phyloP scores from a whole-genome alignment of 345 rosid species.

The Salix suchowensis region DNA sequence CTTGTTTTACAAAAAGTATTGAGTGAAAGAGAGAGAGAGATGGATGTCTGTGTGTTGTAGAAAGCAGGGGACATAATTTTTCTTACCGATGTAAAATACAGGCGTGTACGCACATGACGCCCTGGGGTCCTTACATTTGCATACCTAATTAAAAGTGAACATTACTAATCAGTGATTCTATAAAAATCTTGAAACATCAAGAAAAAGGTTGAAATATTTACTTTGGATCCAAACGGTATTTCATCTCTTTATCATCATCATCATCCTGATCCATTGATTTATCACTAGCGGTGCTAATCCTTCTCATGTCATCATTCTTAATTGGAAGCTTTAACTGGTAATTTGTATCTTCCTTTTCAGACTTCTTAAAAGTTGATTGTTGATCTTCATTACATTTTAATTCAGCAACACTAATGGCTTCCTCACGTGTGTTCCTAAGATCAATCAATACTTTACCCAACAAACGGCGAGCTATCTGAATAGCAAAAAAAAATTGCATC shows the following conservation, averaged over 20 bases:
- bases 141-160: conserved; percentile 46
- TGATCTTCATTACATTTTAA: conserved; percentile 71
- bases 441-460: conserved; percentile 96
- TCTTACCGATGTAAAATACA: conserved; percentile 98
- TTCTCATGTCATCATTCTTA: conserved; percentile 61
- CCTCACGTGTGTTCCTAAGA: conserved; percentile 94
- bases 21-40: neutral
- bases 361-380: conserved; percentile 35
- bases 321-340: conserved; percentile 44
- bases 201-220: conserved; percentile 17
- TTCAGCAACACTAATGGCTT: conserved; percentile 87
- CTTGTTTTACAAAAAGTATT: neutral
- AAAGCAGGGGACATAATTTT: neutral
- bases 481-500: neutral
- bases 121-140: conserved; percentile 99
- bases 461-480: conserved; percentile 88
- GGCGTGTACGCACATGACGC: conserved; percentile 95
- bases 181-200: neutral
- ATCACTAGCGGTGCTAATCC: conserved; percentile 58
- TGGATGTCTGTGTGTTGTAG: neutral
- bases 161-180: conserved; percentile 1
- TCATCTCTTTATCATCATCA: conserved; percentile 87
- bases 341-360: conserved; percentile 52
- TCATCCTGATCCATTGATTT: conserved; percentile 68
- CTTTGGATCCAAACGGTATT: conserved; percentile 98